Evolutionary conservation across 73 alveolate species (phyloP), one percentile per base, ranked within the genome.

Genomic region (Stentor roeselii): DNA sequence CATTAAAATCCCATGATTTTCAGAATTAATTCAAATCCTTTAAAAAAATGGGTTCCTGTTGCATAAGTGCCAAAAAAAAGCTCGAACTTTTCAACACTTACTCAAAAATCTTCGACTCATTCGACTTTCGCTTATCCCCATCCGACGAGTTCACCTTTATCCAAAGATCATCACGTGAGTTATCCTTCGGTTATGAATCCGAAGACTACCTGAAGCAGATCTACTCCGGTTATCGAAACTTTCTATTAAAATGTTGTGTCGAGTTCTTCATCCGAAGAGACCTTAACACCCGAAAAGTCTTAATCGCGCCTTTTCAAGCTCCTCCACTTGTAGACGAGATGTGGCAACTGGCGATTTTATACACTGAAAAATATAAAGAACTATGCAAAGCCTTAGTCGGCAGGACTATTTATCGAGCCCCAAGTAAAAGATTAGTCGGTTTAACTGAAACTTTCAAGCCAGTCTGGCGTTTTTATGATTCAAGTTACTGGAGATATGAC

Each of bases 271-370:
- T n/a, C n/a, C n/a, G n/a, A 50, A 50, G 21, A 21, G 6, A 50
- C 30, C 67, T 11, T 11, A 50, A 50, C 6, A 50, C 67, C 67
- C 21, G 67, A 50, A 50, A n/a, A n/a, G n/a, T n/a, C n/a, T n/a
- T n/a, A n/a, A 50, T 50, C 6, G 67, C 30, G 21, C 6, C 6
- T 11, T 50, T 50, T 50, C 6, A 11, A 50, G 67, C 67, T 50
- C 67, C 67, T 50, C 67, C 67, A 11, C 67, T 50, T 50, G 67
- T 50, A 50, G 67, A 50, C 67, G 67, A 50, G 21, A 50, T 50
- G 67, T 50, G 67, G 67, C 21, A 21, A 6, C 67, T 50, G 6
- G 67, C 67, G 6, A 50, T 50, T 11, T 50, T 50, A 50, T 50
- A 50, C 21, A 50, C 30, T 50, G 21, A 50, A 50, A 50, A 50